A percentile compares a stretch with the other conserved stretches of the same genome.
These are phyloP conservation scores for Penicillium sp. DNA, from an alignment of 2,329 filamentous ascomycete genomes.

Conservation along the genomic window DNA sequence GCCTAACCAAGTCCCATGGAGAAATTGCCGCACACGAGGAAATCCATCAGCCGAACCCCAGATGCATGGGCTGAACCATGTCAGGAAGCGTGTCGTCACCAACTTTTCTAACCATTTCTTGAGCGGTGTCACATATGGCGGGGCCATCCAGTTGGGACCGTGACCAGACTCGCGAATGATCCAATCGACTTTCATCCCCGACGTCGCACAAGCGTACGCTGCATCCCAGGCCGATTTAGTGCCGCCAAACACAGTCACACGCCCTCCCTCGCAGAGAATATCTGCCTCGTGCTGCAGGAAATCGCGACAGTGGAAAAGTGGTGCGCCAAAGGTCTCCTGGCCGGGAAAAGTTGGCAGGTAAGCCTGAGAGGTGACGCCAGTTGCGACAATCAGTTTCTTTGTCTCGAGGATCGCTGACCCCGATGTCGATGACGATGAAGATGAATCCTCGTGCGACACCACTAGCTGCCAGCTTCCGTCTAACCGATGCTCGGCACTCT, in stretches of 20 bases:
- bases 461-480: constrained; percentile 43
- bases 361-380: constrained; percentile 63
- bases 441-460: constrained; percentile 20
- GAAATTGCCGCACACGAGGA: constrained; percentile 44
- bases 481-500: constrained; percentile 49
- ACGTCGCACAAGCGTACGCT: constrained; percentile 60
- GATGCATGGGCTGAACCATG: constrained; percentile 75
- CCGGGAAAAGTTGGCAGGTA: constrained; percentile 58
- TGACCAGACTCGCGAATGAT: constrained; percentile 48
- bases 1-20: constrained; percentile 59
- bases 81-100: constrained; percentile 68
- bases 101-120: constrained; percentile 71
- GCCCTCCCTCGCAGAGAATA: constrained; percentile 36
- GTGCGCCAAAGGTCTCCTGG: constrained; percentile 54
- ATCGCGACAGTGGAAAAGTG: constrained; percentile 63
- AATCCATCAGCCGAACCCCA: constrained; percentile 70
- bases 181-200: constrained; percentile 54
- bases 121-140: constrained; percentile 65
- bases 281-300: constrained; percentile 47
- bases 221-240: constrained; percentile 68
- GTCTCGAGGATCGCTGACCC: constrained; percentile 27
- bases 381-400: constrained; percentile 63
- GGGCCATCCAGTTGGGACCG: constrained; percentile 46
- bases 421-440: neutral
- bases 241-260: constrained; percentile 60